These are phyloP conservation scores for Saccharum spontaneum DNA, from an alignment of 176 grass and related monocot genomes.

Conservation along the genomic window DNA sequence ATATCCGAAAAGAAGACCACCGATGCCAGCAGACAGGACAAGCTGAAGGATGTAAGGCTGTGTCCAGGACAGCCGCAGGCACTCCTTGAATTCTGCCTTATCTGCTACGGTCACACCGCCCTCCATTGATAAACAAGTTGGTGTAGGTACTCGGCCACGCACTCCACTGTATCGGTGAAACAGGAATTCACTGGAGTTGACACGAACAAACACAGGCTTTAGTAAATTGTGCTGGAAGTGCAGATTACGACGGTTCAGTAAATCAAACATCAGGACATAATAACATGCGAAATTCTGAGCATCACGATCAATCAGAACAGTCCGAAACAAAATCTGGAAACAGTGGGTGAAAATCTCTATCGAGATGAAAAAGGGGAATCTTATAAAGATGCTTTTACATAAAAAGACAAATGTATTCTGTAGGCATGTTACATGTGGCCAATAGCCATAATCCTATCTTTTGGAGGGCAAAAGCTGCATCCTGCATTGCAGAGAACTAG, in stretches of 20 bases:
- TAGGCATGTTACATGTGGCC: no score
- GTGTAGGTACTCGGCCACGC: neutral
- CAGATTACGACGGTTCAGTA: neutral
- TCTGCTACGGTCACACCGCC: constrained; percentile 50
- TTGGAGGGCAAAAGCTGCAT: no score
- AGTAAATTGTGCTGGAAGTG: neutral
- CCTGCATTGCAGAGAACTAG: no score
- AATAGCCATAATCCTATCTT: no score
- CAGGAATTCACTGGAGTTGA: neutral
- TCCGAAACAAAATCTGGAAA: neutral
- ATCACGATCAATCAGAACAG: neutral
- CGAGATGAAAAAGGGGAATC: neutral
- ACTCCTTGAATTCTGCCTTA: constrained; percentile 81
- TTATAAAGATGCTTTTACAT: neutral
- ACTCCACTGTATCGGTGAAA: neutral
- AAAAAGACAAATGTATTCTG: no score
- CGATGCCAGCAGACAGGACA: constrained; percentile 87
- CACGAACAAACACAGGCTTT: neutral
- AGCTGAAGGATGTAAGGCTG: constrained; percentile 91
- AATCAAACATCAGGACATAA: neutral
- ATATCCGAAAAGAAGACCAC: constrained; percentile 96
- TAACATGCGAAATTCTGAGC: neutral
- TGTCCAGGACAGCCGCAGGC: constrained; percentile 68
- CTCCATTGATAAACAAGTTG: constrained; percentile 57
- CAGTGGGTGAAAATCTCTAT: neutral